Base-by-base conservation (phyloP, 2,329 filamentous ascomycete genomes). In the Waltergamsia citrina region DNA sequence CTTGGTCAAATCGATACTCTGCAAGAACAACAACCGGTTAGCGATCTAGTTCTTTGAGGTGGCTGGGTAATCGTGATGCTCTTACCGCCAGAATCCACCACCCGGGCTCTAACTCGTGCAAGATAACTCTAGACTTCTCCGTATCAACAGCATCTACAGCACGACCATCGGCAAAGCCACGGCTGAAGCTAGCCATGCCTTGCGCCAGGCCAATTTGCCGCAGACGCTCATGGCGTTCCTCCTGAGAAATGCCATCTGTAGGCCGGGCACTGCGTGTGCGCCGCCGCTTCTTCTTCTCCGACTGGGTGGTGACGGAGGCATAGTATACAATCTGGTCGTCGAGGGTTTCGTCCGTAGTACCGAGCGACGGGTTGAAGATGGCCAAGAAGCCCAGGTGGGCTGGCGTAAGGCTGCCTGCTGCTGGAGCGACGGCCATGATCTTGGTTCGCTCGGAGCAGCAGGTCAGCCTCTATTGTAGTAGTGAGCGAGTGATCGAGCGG, bases 71-170 rank as follows among this genome's bases (percentile, higher is more conserved):
- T 32, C 21, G 23, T 14, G 19, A 23, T 26, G 21, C 6, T 17
- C 83, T 51, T 66, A 93, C 87, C 41, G 86, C 88, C 39, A 96
- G 64, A 41, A 96, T 79, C 93, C 93, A 98, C 92, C 92, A 98
- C 20, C 84, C 84, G 12, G 74, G 65, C 56, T 98, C 90, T 43
- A 98, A 61, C 62, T 98, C 87, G 48, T 86, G 78, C 29, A 95
- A 63, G 22, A 96, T 69, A 22, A 95, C 80, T 21, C 88, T 75
- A 32, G 81, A 78, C 63, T 85, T 92, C 48, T 94, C 85, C 2
- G 92, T 96, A 51, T 98, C 92, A 39, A 98, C 80, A 8, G 78
- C 78, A 48, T 94, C 85, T 25, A 95, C 74, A 3, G 84, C 57
- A 44, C 79, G 69, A 38, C 80, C 85, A 40, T 76, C 71, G 3